Base-by-base conservation (phyloP, 352 stramenopile species). In the Pythium graminicola region DNA sequence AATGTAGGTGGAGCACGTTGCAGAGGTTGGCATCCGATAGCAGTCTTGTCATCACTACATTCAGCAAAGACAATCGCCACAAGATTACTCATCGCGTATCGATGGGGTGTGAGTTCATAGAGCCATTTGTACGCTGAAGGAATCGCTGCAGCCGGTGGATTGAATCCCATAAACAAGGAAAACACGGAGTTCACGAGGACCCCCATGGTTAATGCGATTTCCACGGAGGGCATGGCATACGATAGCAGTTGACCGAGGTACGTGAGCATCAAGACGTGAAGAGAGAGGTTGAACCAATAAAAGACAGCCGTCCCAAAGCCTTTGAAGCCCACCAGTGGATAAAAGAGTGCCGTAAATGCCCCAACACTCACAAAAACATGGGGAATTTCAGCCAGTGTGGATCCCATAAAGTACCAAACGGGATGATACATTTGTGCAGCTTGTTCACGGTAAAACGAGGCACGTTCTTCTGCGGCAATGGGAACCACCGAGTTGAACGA, bases 381-480 rank as follows among this genome's bases (percentile, higher is more conserved):
- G 17, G 58, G 62, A 6, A 70, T 54, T 66, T 96, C 85, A 17
- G 68, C 59, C 23, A 95, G 23, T 16, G 67, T 82, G 41, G 72
- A 77, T 13, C 78, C 67, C 11, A 86, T 27, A 17, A 54, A 61
- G 43, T 93, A 78, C 29, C 76, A 65, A 16, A 54, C 44, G 17
- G 71, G 44, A 40, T 73, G 54, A 47, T 95, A 96, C 67, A 89
- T 93, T 28, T 74, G 46, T 8, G 75, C 69, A 19, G 74, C 69
- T 36, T 85, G 77, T 54, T 95, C 83, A 4, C 81, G 58, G 70
- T 95, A 95, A 44, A 81, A 96, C 54, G 84, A 73, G 31, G 79
- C 19, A 19, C 38, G 26, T 6, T 42, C 31, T 28, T 24, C 10
- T 6, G 26, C 24, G 2, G 36, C 16, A 16, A 57, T 22, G 3